Percentiles rank a stretch among this genome's conserved stretches.
Conservation (phyloP, 306 rosid species). For the Citrullus amarus region DNA sequence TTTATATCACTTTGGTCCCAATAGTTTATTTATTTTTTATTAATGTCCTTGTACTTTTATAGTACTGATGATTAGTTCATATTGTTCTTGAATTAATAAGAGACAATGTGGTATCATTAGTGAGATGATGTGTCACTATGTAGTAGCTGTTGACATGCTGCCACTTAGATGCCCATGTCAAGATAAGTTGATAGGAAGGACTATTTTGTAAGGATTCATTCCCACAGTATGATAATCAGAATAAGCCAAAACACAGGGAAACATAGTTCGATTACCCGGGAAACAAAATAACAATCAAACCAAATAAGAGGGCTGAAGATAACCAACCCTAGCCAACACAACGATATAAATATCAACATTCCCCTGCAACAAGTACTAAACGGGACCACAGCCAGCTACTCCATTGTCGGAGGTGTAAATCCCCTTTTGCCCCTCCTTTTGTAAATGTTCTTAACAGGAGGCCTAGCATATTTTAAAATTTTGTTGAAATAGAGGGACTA, state of each 20-base stretch:
- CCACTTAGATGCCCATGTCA: background rate
- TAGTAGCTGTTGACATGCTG: background rate
- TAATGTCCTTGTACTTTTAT: background rate
- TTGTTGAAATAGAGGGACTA: background rate
- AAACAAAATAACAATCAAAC: too few species aligned
- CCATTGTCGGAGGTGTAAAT: too few species aligned
- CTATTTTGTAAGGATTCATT: background rate
- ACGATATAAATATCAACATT: too few species aligned
- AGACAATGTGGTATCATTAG: background rate
- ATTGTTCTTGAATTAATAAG: background rate
- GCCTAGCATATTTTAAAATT: background rate
- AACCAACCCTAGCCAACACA: too few species aligned
- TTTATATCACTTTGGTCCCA: background rate
- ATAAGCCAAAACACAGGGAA: too few species aligned
- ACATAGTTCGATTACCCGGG: too few species aligned
- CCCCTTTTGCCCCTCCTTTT: too few species aligned
- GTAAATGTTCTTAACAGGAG: too few species aligned
- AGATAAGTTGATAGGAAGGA: background rate
- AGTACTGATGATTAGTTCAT: background rate
- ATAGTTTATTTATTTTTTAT: background rate
- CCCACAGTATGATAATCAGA: too few species aligned
- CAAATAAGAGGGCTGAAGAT: too few species aligned
- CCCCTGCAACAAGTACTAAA: too few species aligned
- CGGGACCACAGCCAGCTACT: too few species aligned
- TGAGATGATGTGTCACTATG: background rate